Percentiles rank a stretch among this genome's conserved stretches.
Evolutionary conservation across 2,329 filamentous ascomycete genomes (phyloP).

Genomic region (Cryoendolithus antarcticus): DNA sequence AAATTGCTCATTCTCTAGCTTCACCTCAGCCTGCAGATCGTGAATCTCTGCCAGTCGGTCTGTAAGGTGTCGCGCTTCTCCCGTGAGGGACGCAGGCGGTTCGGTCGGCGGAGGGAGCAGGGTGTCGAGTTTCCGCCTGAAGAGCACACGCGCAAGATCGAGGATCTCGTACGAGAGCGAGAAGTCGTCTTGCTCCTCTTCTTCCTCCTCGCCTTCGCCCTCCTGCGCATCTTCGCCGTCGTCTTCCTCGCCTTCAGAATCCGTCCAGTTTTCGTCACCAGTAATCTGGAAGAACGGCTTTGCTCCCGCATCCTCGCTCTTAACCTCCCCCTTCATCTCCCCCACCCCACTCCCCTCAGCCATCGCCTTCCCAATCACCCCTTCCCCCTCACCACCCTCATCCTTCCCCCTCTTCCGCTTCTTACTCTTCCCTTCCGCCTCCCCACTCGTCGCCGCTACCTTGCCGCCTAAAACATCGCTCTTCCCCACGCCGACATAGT

Average conservation of each 20-base stretch:
- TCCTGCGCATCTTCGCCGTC: constrained; percentile 31
- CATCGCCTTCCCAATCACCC: constrained; percentile 17
- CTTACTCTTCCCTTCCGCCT: constrained; percentile 39
- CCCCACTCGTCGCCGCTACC: constrained; percentile 41
- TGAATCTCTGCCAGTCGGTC: constrained; percentile 86
- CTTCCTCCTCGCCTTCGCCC: constrained; percentile 29
- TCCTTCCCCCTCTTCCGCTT: constrained; percentile 24
- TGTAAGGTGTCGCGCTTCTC: constrained; percentile 50
- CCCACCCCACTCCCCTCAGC: constrained; percentile 25
- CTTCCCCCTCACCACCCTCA: constrained; percentile 20
- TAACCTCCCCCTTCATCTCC: constrained; percentile 34
- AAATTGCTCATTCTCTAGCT: constrained; percentile 92
- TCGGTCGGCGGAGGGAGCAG: constrained; percentile 8
- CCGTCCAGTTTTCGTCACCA: constrained; percentile 88
- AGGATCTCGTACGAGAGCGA: constrained; percentile 52
- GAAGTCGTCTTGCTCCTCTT: constrained; percentile 49
- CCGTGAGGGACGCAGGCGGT: constrained; percentile 2
- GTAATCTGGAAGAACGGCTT: constrained; percentile 84
- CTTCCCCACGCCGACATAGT: constrained; percentile 86
- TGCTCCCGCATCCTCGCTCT: constrained; percentile 35
- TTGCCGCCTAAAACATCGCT: constrained; percentile 86
- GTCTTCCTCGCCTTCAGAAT: constrained; percentile 54
- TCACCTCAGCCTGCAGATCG: constrained; percentile 88
- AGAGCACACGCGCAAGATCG: constrained; percentile 49
- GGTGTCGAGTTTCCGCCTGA: constrained; percentile 43